Base-by-base conservation (phyloP, 148 eudicot species). In the Diospyros lotus region DNA sequence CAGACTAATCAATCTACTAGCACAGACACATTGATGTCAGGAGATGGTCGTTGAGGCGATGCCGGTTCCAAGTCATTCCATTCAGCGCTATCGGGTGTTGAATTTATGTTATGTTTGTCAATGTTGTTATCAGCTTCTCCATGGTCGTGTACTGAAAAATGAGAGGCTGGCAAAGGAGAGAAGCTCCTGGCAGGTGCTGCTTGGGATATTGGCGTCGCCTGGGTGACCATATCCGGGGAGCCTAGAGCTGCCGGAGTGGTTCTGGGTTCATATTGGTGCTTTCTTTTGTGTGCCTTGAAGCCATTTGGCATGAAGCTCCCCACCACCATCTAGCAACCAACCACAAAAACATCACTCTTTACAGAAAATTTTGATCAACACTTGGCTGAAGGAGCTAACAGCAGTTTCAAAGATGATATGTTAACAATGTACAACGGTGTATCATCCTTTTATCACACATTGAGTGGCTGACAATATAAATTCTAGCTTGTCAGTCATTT, bases 281-380 rank as follows among this genome's bases (percentile, higher is more conserved):
- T 88, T 79, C 76, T 82, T 68, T 84, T 90, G 15, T 73, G 83
- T 9, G 66, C 41, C 63, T 88, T 86, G 46, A 40, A 73, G 4
- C 80, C 79, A 65, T 64, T 48, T 5, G 86, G 88, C 69, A 81
- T 60, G 76, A 91, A 91, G 82, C 84, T 89, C 18, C 93, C 96
- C 15, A 89, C 79, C 17, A 91, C 96, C 59, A 86, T 77, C 96
- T 91, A 75, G 75, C 62, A 64, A 65, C 2, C 13, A 66, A 40
- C 28, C 41, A 40, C 2, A 64, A 74, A 45, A 9, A 40, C 69
- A 64, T 74, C 40, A 63, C 14, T 28, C 28, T 73, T 39, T 73
- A 9, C 58, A 4, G 68, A 28, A 48, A 48, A 28, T 28, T 28
- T 28, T 28, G 28, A 0, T 28, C 28, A 28, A 28, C 13, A 6